These are phyloP conservation scores for Trametes cinnabarina DNA, from an alignment of 768 basidiomycete genomes.

Conservation along the genomic window DNA sequence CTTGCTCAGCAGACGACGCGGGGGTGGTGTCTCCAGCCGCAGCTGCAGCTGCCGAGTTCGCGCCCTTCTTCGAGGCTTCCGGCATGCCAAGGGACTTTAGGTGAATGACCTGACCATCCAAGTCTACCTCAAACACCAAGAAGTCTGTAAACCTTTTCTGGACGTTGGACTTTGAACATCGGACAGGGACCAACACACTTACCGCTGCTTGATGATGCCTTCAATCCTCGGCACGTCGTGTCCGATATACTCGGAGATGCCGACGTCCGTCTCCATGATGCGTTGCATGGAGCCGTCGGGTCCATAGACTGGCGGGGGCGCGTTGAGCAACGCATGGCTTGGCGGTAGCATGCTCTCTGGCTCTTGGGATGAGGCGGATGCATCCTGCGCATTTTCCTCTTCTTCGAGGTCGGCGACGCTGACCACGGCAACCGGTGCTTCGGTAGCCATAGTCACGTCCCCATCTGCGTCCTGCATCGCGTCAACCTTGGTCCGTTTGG, in stretches of 20 bases:
- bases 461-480: constrained; percentile 15
- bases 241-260: constrained; percentile 85
- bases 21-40: constrained; percentile 14
- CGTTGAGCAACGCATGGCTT: constrained; percentile 68
- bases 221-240: constrained; percentile 68
- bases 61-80: constrained; percentile 46
- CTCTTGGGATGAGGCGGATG: not conserved
- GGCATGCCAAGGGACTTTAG: constrained; percentile 78
- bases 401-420: constrained; percentile 13
- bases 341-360: constrained; percentile 53
- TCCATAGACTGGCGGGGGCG: constrained; percentile 48
- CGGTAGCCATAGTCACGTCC: constrained; percentile 18
- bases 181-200: constrained; percentile 18
- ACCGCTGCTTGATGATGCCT: constrained; percentile 98
- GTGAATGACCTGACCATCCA: constrained; percentile 75
- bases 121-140: constrained; percentile 87
- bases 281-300: constrained; percentile 56
- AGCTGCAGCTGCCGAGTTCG: constrained; percentile 16
- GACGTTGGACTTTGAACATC: not conserved
- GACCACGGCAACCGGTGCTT: constrained; percentile 10
- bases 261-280: constrained; percentile 75
- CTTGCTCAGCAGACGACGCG: not conserved
- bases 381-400: constrained; percentile 2
- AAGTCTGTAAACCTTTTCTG: constrained; percentile 89
- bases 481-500: constrained; percentile 40